phyloP scores from a whole-genome alignment of 768 basidiomycete species.

The Russula earlei region DNA sequence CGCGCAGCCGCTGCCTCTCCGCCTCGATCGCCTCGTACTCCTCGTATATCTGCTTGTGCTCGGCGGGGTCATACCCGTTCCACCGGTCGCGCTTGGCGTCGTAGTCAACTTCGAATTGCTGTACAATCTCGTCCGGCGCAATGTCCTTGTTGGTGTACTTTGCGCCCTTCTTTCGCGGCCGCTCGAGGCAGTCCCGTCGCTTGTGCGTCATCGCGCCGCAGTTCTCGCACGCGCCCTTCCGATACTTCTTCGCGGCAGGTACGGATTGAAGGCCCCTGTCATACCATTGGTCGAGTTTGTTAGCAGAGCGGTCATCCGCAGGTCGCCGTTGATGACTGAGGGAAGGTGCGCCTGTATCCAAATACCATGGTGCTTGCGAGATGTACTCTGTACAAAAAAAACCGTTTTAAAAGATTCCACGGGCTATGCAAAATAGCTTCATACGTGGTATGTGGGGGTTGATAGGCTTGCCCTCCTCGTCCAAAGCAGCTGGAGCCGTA shows the following conservation, averaged over 20 bases:
- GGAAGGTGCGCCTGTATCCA: conserved; percentile 88
- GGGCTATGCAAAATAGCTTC: conserved; percentile 25
- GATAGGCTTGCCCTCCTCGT: conserved; percentile 91
- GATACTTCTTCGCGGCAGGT: conserved; percentile 91
- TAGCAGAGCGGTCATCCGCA: conserved; percentile 40
- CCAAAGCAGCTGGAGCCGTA: conserved; percentile 91
- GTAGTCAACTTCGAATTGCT: conserved; percentile 67
- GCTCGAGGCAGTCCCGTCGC: conserved; percentile 84
- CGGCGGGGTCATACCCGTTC: conserved; percentile 93
- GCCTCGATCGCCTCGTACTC: conserved; percentile 92
- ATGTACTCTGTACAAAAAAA: conserved; percentile 72
- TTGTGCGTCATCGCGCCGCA: conserved; percentile 97
- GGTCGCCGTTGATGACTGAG: conserved; percentile 88
- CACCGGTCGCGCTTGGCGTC: conserved; percentile 95
- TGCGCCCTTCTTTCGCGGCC: conserved; percentile 93
- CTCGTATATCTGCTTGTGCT: conserved; percentile 80
- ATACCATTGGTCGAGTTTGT: conserved; percentile 86
- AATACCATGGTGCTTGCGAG: conserved; percentile 97
- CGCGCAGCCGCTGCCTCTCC: conserved; percentile 80
- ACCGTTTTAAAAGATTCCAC: not conserved
- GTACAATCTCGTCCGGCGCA: conserved; percentile 82
- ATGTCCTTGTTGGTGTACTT: conserved; percentile 88
- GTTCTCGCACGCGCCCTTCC: conserved; percentile 98
- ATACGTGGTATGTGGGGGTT: conserved; percentile 98
- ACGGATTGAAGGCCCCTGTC: conserved; percentile 77